phyloP scores from a whole-genome alignment of 192 early-diverging fungal species.

The Mortierella claussenii region DNA sequence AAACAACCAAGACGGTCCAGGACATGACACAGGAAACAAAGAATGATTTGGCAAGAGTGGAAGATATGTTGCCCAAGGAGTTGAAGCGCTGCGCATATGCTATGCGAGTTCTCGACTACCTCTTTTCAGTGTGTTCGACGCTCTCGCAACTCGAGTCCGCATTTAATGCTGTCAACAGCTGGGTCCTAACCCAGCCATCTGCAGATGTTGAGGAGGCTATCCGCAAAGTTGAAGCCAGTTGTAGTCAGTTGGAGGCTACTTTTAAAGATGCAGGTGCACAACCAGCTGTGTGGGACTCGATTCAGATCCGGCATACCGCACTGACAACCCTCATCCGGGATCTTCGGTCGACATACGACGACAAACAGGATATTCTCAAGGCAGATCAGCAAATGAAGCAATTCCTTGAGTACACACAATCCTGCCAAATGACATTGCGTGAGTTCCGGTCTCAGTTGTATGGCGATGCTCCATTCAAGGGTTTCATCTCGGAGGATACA shows the following conservation, averaged over 20 bases:
- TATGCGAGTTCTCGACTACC: slow-evolving; percentile 39
- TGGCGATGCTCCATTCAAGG: slow-evolving; percentile 19
- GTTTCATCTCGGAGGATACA: slow-evolving; percentile 21
- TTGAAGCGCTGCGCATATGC: slow-evolving; percentile 24
- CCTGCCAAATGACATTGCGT: slow-evolving; percentile 25
- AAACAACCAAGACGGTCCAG: slow-evolving; percentile 11
- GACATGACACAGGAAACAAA: slow-evolving; percentile 15
- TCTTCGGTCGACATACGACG: slow-evolving; percentile 22
- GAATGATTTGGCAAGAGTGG: slow-evolving; percentile 7
- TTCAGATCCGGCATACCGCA: slow-evolving; percentile 38
- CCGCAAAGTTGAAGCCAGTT: slow-evolving; percentile 5
- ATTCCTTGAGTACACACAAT: slow-evolving; percentile 24
- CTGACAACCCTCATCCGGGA: slow-evolving; percentile 27
- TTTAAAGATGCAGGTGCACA: slow-evolving; percentile 13
- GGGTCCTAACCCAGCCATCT: slow-evolving; percentile 21
- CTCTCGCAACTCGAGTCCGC: slow-evolving; percentile 30
- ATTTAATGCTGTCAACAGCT: slow-evolving; percentile 20
- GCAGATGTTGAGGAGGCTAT: slow-evolving; percentile 23
- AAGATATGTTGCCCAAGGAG: slow-evolving; percentile 26
- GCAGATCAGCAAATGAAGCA: slow-evolving; percentile 33
- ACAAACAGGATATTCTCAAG: slow-evolving; percentile 35
- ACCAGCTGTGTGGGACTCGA: slow-evolving; percentile 41
- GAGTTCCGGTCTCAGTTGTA: slow-evolving; percentile 34
- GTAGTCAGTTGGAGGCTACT: slow-evolving; percentile 16
- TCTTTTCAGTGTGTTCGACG: slow-evolving; percentile 7